phyloP scores from a whole-genome alignment of 305 asterid species.

The Solanum aculeatissimum region DNA sequence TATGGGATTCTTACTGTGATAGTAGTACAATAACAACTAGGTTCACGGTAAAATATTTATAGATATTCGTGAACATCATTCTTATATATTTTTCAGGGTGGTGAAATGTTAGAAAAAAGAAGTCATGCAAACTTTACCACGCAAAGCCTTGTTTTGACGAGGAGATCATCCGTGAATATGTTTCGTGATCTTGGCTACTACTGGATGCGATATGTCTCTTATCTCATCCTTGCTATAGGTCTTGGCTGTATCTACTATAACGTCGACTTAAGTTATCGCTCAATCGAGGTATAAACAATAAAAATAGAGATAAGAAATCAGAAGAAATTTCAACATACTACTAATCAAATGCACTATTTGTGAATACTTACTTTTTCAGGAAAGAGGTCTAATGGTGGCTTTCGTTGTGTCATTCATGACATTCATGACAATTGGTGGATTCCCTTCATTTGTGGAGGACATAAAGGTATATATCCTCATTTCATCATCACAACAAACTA shows the following conservation, averaged over 20 bases:
- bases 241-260: constrained; percentile 14
- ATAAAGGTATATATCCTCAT: constrained; percentile 9
- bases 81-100: constrained; percentile 7
- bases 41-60: not conserved
- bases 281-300: constrained; percentile 1
- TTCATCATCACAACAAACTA: not conserved
- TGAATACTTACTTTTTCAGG: constrained; percentile 2
- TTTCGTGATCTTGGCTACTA: constrained; percentile 34
- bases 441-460: constrained; percentile 25
- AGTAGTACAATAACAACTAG: not conserved
- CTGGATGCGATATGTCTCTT: constrained; percentile 21
- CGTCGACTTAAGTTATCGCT: constrained; percentile 1
- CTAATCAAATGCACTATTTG: not conserved
- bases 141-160: constrained; percentile 21
- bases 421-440: constrained; percentile 25
- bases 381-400: constrained; percentile 15
- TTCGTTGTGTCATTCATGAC: constrained; percentile 21
- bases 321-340: not conserved
- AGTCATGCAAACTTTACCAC: constrained; percentile 11
- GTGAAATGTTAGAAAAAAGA: constrained; percentile 8
- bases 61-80: not conserved
- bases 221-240: constrained; percentile 3
- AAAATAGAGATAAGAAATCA: not conserved
- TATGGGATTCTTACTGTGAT: not conserved
- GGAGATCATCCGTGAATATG: constrained; percentile 32